phyloP scores from a whole-genome alignment of 2,329 filamentous ascomycete species.

The Verticillium longisporum region DNA sequence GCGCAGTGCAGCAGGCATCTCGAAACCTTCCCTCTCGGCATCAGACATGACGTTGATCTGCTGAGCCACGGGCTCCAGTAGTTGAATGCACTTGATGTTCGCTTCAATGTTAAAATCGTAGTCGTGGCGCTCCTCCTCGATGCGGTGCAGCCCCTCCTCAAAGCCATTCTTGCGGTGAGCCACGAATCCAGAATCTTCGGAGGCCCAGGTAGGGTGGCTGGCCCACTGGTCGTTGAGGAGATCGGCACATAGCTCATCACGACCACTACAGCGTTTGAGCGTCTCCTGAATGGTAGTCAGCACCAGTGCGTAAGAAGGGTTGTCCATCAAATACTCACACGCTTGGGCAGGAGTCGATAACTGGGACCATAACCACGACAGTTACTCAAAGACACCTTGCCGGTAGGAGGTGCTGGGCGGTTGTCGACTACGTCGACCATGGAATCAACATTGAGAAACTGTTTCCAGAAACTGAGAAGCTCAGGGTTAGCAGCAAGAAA shows the following conservation, averaged over 20 bases:
- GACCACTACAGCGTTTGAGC: slow-evolving; percentile 84
- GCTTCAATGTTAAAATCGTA: slow-evolving; percentile 98
- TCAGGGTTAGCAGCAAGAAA: slow-evolving; percentile 89
- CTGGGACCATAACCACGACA: slow-evolving; percentile 94
- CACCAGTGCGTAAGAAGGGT: background rate
- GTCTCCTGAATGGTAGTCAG: slow-evolving; percentile 51
- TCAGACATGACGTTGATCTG: slow-evolving; percentile 77
- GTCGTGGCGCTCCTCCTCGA: slow-evolving; percentile 96
- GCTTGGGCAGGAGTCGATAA: slow-evolving; percentile 84
- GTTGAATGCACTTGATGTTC: slow-evolving; percentile 88
- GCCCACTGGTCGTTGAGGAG: slow-evolving; percentile 98
- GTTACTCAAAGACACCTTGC: slow-evolving; percentile 87
- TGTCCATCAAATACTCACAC: slow-evolving; percentile 35
- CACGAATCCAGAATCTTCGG: slow-evolving; percentile 95
- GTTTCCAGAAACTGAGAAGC: slow-evolving; percentile 81
- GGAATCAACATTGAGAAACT: slow-evolving; percentile 71
- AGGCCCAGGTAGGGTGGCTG: slow-evolving; percentile 97
- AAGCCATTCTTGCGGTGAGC: slow-evolving; percentile 95
- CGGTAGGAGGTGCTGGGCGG: slow-evolving; percentile 65
- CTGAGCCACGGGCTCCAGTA: slow-evolving; percentile 89
- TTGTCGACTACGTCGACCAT: slow-evolving; percentile 76
- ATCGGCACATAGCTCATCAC: slow-evolving; percentile 87
- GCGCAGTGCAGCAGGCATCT: slow-evolving; percentile 75
- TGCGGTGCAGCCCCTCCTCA: slow-evolving; percentile 89
- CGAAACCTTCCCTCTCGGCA: slow-evolving; percentile 65